Percentiles rank a stretch among this genome's conserved stretches.
phyloP scores from a whole-genome alignment of 2,329 filamentous ascomycete species.

The Penicillium capsulatum region DNA sequence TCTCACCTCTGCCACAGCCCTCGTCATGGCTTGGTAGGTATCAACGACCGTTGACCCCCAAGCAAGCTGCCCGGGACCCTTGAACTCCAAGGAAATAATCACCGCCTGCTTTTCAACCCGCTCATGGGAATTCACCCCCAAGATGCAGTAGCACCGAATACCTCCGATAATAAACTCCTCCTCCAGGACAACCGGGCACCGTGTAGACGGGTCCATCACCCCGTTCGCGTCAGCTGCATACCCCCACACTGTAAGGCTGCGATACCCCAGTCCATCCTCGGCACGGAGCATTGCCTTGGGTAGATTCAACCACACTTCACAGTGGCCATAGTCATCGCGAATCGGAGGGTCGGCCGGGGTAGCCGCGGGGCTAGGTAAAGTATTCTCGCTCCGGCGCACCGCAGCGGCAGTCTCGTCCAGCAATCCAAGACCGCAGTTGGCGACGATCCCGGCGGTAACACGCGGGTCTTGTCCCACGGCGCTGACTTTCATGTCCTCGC shows the following conservation, averaged over 20 bases:
- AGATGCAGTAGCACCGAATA: constrained; percentile 45
- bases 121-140: constrained; percentile 53
- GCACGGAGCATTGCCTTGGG: constrained; percentile 46
- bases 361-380: constrained; percentile 19
- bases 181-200: constrained; percentile 29
- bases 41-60: constrained; percentile 34
- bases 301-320: constrained; percentile 39
- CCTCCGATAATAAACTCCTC: constrained; percentile 42
- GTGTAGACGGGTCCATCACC: constrained; percentile 22
- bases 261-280: constrained; percentile 41
- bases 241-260: constrained; percentile 33
- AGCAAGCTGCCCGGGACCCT: constrained; percentile 30
- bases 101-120: constrained; percentile 50
- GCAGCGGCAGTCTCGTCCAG: constrained; percentile 37
- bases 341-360: constrained; percentile 18
- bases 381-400: constrained; percentile 33
- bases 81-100: constrained; percentile 39
- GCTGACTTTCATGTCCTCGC: constrained; percentile 28
- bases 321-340: constrained; percentile 30
- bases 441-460: constrained; percentile 33
- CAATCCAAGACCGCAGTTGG: constrained; percentile 32
- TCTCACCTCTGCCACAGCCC: constrained; percentile 39
- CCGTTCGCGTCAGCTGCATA: constrained; percentile 25
- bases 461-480: constrained; percentile 35
- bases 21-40: constrained; percentile 40